Percentiles rank a stretch among this genome's conserved stretches.
These are phyloP conservation scores for Lanmaoa rubissima DNA, from an alignment of 768 basidiomycete genomes.

Conservation along the genomic window DNA sequence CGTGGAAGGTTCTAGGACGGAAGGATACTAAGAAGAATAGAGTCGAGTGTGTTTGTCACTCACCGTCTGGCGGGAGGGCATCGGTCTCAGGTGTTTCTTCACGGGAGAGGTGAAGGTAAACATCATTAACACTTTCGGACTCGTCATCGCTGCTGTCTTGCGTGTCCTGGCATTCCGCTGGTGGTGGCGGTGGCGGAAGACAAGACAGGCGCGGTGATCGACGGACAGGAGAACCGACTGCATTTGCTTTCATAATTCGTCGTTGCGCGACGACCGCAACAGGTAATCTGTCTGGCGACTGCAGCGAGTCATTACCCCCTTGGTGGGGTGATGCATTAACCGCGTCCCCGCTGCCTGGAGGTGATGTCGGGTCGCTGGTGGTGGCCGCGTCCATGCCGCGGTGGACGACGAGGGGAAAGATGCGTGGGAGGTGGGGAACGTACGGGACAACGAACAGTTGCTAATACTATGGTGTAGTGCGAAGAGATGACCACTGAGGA, in stretches of 20 bases:
- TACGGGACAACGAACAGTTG: not conserved
- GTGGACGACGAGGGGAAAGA: not conserved
- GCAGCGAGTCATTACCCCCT: constrained; percentile 50
- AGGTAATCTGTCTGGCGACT: constrained; percentile 52
- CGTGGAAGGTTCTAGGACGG: constrained; percentile 60
- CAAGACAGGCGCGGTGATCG: constrained; percentile 53
- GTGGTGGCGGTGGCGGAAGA: constrained; percentile 30
- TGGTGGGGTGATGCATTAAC: constrained; percentile 43
- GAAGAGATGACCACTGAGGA: not conserved
- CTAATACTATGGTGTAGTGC: not conserved
- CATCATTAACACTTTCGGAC: constrained; percentile 28
- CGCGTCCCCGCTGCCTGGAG: constrained; percentile 38
- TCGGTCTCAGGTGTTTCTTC: constrained; percentile 52
- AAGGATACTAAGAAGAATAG: constrained; percentile 8
- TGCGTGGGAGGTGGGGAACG: not conserved
- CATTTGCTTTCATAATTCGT: constrained; percentile 26
- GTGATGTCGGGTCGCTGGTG: constrained; percentile 28
- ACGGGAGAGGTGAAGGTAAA: constrained; percentile 31
- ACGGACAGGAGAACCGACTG: constrained; percentile 37
- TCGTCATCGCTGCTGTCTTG: constrained; percentile 32
- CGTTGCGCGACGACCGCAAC: constrained; percentile 33
- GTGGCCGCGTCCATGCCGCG: constrained; percentile 19
- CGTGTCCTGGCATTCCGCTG: constrained; percentile 15
- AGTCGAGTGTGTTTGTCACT: constrained; percentile 6
- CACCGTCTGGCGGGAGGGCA: constrained; percentile 45